Evolutionary conservation across 306 rosid species (phyloP), one percentile per base, ranked within the genome.

Genomic region (Mucuna pruriens): DNA sequence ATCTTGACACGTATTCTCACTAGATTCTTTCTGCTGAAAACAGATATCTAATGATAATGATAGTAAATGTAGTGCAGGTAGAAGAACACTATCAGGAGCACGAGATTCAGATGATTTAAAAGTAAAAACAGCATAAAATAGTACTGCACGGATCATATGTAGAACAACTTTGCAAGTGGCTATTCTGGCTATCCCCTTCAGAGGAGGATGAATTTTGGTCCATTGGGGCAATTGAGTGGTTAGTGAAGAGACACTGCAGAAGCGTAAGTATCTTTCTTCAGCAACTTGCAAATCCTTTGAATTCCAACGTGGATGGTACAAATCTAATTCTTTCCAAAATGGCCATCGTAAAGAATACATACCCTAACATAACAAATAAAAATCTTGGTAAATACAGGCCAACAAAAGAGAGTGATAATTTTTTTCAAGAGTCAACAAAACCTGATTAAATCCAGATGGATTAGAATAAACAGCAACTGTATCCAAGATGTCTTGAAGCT

Each of bases 391-490:
- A 83, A 74, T 46, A 66, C 39, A 76, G 5, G 74, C 39, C 46
- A 75, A 20, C 57, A 44, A 64, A 71, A 79, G 74, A 76, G 44
- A 67, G 62, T 22, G 5, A 20, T 34, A 36, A 73, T n/a, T 55
- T 49, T 68, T 31, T 54, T 16, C 36, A 34, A 80, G 44, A 57
- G 36, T 29, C 13, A 6, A 66, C 17, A 36, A 85, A 73, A 91
- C 96, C 92, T 96, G 99, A 83, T 92, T 93, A 79, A 92, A 88
- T 71, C 98, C 98, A 77, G 99, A 90, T 45, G 99, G 99, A 62
- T 84, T 90, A 72, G 97, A 88, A 89, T 93, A 96, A 49, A 58
- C 84, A 51, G 98, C 91, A 79, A 96, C 78, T 15, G 86, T 46
- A 71, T 92, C 94, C 88, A 96, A 83, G 79, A 92, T 86, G 68